These are phyloP conservation scores for Ammopiptanthus mongolicus DNA, from an alignment of 306 rosid genomes.

Conservation along the genomic window DNA sequence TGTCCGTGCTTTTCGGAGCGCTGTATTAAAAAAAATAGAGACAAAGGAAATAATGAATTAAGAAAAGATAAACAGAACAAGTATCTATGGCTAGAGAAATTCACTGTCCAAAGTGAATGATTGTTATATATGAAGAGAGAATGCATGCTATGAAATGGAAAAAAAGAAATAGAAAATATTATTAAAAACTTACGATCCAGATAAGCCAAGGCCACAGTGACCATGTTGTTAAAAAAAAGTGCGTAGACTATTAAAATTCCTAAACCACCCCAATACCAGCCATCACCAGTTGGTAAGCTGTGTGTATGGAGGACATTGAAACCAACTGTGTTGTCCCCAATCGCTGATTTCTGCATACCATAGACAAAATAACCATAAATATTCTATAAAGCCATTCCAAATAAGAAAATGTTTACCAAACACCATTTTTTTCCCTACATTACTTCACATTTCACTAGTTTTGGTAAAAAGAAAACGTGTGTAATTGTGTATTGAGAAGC, in stretches of 20 bases:
- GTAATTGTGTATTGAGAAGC: neutral
- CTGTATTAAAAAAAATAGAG: conserved; percentile 34
- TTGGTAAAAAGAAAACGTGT: neutral
- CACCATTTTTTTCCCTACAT: neutral
- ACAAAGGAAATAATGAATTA: neutral
- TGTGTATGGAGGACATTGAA: conserved; percentile 45
- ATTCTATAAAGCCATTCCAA: neutral
- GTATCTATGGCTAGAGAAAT: neutral
- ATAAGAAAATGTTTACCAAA: neutral
- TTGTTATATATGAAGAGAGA: neutral
- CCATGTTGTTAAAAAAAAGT: conserved; percentile 49
- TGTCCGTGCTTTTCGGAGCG: conserved; percentile 53
- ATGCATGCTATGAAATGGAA: neutral
- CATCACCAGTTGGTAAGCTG: conserved; percentile 48
- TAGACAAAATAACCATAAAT: conserved; percentile 18
- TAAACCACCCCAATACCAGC: conserved; percentile 79
- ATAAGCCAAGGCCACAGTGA: conserved; percentile 70
- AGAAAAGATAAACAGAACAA: neutral
- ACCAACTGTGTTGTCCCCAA: conserved; percentile 50
- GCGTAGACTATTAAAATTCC: conserved; percentile 43
- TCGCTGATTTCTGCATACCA: conserved; percentile 50
- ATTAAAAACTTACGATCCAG: conserved; percentile 62
- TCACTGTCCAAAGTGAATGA: neutral
- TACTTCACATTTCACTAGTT: neutral
- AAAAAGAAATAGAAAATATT: neutral